These are phyloP conservation scores for Penicillium argentinense DNA, from an alignment of 495 filamentous ascomycete genomes.

Conservation along the genomic window DNA sequence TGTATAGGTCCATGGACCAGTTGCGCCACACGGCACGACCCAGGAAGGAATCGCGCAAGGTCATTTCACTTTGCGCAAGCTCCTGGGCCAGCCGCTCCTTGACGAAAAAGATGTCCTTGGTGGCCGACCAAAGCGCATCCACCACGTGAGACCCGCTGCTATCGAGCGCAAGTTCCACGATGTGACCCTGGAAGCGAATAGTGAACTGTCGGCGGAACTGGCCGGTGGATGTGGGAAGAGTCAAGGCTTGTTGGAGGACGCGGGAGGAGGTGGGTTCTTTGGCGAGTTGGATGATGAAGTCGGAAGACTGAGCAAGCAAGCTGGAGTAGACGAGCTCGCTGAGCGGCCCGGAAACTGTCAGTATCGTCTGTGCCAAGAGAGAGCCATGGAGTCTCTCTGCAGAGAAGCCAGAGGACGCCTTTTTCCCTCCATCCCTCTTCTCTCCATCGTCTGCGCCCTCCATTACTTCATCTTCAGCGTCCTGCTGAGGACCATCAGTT, in stretches of 20 bases:
- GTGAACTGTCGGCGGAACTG: constrained; percentile 64
- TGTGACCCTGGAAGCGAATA: constrained; percentile 55
- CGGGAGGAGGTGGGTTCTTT: constrained; percentile 64
- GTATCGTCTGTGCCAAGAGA: constrained; percentile 64
- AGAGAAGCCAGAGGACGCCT: constrained; percentile 25
- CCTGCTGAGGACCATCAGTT: constrained; percentile 17
- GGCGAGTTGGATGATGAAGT: constrained; percentile 48
- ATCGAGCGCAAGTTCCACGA: constrained; percentile 66
- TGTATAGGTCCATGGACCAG: constrained; percentile 89
- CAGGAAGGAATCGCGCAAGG: constrained; percentile 68
- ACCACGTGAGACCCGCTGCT: constrained; percentile 75
- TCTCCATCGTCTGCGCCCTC: constrained; percentile 35
- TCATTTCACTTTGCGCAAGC: constrained; percentile 57
- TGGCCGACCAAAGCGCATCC: constrained; percentile 71
- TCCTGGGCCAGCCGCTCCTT: constrained; percentile 68
- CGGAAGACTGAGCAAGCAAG: constrained; percentile 44
- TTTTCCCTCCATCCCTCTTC: constrained; percentile 25
- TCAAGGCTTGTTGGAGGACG: constrained; percentile 68
- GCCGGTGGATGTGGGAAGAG: constrained; percentile 51
- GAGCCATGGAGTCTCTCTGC: constrained; percentile 62
- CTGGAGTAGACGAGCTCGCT: constrained; percentile 58
- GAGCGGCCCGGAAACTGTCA: constrained; percentile 56
- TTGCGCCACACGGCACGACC: constrained; percentile 87
- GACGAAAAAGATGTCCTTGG: constrained; percentile 62
- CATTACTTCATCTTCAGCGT: constrained; percentile 24